Evolutionary conservation across 1,284 basidiomycete species (phyloP).

Genomic region (Moesziomyces sp.): DNA sequence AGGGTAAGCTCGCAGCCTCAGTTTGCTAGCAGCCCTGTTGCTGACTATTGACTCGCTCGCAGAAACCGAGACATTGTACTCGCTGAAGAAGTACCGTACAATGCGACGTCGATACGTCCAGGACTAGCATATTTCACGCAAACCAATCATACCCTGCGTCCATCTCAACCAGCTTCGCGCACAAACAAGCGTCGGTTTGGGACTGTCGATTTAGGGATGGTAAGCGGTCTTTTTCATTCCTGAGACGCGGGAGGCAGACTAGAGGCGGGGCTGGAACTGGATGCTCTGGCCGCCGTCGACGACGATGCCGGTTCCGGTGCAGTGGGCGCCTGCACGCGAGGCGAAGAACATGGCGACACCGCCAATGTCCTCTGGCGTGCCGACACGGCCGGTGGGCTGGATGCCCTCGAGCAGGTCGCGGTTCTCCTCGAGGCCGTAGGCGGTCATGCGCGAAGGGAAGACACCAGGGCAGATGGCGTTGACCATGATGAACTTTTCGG

Average conservation of each 20-base stretch:
- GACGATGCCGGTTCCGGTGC: conserved; percentile 76
- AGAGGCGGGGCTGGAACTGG: conserved; percentile 57
- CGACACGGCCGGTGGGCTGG: conserved; percentile 72
- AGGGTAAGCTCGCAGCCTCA: conserved; percentile 43
- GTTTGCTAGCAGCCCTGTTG: background rate
- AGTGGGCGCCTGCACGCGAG: conserved; percentile 77
- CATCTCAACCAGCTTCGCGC: background rate
- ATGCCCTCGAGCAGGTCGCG: conserved; percentile 63
- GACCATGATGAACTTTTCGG: conserved; percentile 71
- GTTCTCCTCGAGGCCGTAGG: conserved; percentile 75
- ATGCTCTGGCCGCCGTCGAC: conserved; percentile 76
- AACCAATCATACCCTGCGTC: conserved; percentile 20
- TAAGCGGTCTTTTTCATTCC: background rate
- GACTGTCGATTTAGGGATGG: too few species aligned
- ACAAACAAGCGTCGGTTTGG: background rate
- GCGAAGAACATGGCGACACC: conserved; percentile 80
- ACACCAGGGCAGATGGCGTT: conserved; percentile 84
- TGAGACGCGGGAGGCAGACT: background rate
- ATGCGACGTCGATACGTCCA: conserved; percentile 55
- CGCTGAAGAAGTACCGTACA: conserved; percentile 65
- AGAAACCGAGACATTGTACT: conserved; percentile 65
- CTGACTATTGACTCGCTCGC: background rate
- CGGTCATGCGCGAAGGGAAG: conserved; percentile 88
- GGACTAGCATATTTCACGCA: conserved; percentile 6
- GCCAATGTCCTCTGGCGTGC: conserved; percentile 78